Conservation (phyloP, 129 eudicot genomes). For the Ambrosia artemisiifolia region DNA sequence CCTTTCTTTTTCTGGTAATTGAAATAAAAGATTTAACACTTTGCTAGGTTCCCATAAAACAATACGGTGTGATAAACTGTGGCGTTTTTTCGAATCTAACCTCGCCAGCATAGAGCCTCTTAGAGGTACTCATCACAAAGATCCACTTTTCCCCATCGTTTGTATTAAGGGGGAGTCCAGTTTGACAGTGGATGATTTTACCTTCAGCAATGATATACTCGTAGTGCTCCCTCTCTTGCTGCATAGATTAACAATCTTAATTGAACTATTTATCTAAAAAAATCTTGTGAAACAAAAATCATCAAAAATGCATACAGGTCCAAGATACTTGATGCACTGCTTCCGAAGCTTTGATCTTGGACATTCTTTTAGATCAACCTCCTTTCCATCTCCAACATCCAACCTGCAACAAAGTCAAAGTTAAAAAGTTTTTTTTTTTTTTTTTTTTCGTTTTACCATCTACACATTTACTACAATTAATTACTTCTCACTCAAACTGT, state of each 20-base stretch:
- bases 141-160: constrained; percentile 68
- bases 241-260: constrained; percentile 6
- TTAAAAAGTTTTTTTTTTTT: not conserved
- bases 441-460: not conserved
- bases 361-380: constrained; percentile 74
- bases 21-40: not conserved
- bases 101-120: constrained; percentile 73
- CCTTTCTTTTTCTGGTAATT: constrained; percentile 83
- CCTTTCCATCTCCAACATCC: constrained; percentile 97
- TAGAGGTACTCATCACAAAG: constrained; percentile 77
- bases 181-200: constrained; percentile 49
- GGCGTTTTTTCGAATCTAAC: constrained; percentile 31
- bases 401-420: constrained; percentile 42
- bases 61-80: not conserved
- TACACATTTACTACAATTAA: not conserved
- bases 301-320: constrained; percentile 65
- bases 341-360: constrained; percentile 80
- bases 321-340: constrained; percentile 92
- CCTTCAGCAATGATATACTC: constrained; percentile 74
- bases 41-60: not conserved
- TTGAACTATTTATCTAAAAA: not conserved
- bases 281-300: not conserved
- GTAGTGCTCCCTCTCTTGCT: constrained; percentile 86
- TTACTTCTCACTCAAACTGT: not conserved
- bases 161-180: constrained; percentile 61